A percentile compares a stretch with the other conserved stretches of the same genome.
Evolutionary conservation across 345 rosid species (phyloP).

Genomic region (Lenwebbia sp.): DNA sequence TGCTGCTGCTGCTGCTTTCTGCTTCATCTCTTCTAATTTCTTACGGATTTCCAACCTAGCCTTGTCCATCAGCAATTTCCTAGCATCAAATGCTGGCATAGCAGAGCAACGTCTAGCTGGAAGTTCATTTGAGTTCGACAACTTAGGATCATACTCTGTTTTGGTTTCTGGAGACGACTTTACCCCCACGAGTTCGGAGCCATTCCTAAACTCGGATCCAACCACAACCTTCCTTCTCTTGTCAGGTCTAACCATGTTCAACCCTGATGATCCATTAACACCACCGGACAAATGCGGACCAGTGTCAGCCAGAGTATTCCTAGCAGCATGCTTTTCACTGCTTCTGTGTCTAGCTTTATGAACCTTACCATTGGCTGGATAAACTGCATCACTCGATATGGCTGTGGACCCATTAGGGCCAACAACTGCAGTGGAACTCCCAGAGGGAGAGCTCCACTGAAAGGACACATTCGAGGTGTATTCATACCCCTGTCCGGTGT

Average conservation of each 20-base stretch:
- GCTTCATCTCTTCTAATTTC: conserved; percentile 51
- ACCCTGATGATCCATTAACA: conserved; percentile 20
- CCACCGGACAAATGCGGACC: conserved; percentile 15
- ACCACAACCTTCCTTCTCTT: conserved; percentile 66
- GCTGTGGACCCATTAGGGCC: conserved; percentile 47
- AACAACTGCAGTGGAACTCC: conserved; percentile 43
- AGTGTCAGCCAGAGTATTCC: conserved; percentile 12
- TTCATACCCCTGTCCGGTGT: conserved; percentile 72
- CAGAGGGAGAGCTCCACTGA: conserved; percentile 62
- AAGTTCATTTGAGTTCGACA: conserved; percentile 27
- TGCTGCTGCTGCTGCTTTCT: conserved; percentile 33
- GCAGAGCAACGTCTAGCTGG: conserved; percentile 36
- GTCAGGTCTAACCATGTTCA: conserved; percentile 43
- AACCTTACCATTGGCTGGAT: conserved; percentile 46
- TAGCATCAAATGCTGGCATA: conserved; percentile 66
- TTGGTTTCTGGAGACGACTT: conserved; percentile 30
- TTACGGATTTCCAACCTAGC: conserved; percentile 58
- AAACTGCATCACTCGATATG: conserved; percentile 32
- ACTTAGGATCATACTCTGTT: conserved; percentile 32
- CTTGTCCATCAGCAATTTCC: conserved; percentile 70
- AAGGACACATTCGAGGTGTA: conserved; percentile 61
- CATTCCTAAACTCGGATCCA: conserved; percentile 38
- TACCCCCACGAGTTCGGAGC: conserved; percentile 35
- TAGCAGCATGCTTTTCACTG: conserved; percentile 37
- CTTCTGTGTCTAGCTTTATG: conserved; percentile 33